Evolutionary conservation across 2,329 filamentous ascomycete species (phyloP), one percentile per base, ranked within the genome.

Genomic region (Lachnellula subtilissima): DNA sequence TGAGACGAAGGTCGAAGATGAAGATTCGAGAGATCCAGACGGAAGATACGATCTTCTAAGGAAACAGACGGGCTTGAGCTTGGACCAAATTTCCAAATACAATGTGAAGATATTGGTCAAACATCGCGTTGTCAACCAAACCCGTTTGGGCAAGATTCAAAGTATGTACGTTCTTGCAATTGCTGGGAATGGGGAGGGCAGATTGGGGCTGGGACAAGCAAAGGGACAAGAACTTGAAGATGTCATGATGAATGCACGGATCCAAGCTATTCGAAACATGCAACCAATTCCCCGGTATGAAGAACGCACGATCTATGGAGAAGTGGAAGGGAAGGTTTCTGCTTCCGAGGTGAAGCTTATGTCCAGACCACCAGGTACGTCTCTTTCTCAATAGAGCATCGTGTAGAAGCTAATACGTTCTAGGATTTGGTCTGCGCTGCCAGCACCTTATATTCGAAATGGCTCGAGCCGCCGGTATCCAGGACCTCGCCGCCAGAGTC

Each of bases 401-500:
- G 49, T 48, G 22, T 4, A 53, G n/a, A 12, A 40, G 53, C 50
- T 61, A 55, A 59, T 25, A 45, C 47, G 39, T 28, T 22, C 7
- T 59, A 97, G 94, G 94, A 57, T 99, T 97, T 68, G 94, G 94
- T 69, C 86, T 97, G 64, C 90, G 94, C 68, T 91, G 89, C 71
- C 91, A 96, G 66, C 85, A 89, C 70, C 84, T 91, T 62, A 93
- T 99, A 72, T 97, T 92, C 74, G 93, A 99, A 73, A 91, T 99
- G 78, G 92, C 89, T 70, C 88, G 91, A 61, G 86, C 86, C 49
- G 88, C 85, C 42, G 94, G 94, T 62, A 91, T 99, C 68, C 80
- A 87, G 61, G 94, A 99, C 72, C 82, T 99, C 36, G 83, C 91
- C 15, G 92, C 90, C 49, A 82, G 83, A 64, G 92, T 96, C 60